Evolutionary conservation across 768 basidiomycete species (phyloP), one percentile per base, ranked within the genome.

Genomic region (Agaricus bisporus): DNA sequence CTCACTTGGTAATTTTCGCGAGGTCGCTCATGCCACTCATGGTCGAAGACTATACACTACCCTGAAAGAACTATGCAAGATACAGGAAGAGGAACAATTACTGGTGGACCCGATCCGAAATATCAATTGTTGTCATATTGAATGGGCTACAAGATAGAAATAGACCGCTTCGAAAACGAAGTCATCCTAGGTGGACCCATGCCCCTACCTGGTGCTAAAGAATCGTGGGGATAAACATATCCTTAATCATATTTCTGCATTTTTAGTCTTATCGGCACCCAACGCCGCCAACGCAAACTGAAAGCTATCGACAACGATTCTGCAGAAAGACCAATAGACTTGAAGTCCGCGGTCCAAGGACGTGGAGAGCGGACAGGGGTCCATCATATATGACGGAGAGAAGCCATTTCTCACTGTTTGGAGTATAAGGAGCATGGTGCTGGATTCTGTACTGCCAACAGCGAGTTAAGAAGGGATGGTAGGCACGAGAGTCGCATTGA

Each of bases 11-110:
- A 76, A 78, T 58, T 70, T 72, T 37, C 57, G 67, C 14, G 61
- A 63, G 11, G 68, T 84, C 15, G 77, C 79, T 4, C 78, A 83
- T 59, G 72, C 77, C 7, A 82, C 85, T 0, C 91, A 93, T 64
- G 91, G 91, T 17, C 78, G 89, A 47, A 75, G 91, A 53, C 72
- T 91, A 11, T 72, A 78, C 44, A 91, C 93, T 64, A 89, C 88
- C 20, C 66, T 93, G 44, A 79, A 76, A 58, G 83, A 86, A 60
- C 79, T 77, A 61, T 91, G 89, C 66, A 69, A 68, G 12, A 75
- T 91, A 56, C 63, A 71, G 5, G 82, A 87, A 49, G 79, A 84
- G 60, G 61, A 62, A 7, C 74, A 75, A 58, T 65, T 91, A 26
- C 61, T 74, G 65, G 90, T 87, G 51, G 51, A 76, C 61, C n/a